Conservation (phyloP, 495 filamentous ascomycete genomes). For the Penicillium diatomitis region DNA sequence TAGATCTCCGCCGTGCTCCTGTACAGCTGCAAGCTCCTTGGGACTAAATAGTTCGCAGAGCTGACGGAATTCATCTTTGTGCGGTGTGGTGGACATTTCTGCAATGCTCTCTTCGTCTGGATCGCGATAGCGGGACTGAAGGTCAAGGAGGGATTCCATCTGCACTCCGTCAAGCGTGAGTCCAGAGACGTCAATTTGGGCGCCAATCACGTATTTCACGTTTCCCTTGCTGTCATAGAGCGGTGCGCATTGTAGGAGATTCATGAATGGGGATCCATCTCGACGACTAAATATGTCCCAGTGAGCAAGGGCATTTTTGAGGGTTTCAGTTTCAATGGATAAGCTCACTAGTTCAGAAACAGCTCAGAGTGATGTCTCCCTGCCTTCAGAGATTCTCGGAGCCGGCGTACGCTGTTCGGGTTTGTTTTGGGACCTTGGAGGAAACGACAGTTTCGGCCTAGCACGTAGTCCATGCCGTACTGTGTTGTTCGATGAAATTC, state of each 20-base stretch:
- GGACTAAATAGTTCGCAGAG: slow-evolving; percentile 49
- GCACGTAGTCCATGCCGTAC: slow-evolving; percentile 48
- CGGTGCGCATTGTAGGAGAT: slow-evolving; percentile 54
- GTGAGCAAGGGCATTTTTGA: background rate
- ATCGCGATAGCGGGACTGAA: slow-evolving; percentile 22
- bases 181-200: slow-evolving; percentile 50
- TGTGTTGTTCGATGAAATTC: slow-evolving; percentile 57
- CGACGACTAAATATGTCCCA: slow-evolving; percentile 30
- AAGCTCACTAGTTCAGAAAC: slow-evolving; percentile 56
- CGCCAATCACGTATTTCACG: slow-evolving; percentile 53
- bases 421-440: slow-evolving; percentile 51
- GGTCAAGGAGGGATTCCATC: slow-evolving; percentile 46
- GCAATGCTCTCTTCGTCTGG: slow-evolving; percentile 12
- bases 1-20: slow-evolving; percentile 24
- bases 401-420: slow-evolving; percentile 39
- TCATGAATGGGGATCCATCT: slow-evolving; percentile 58
- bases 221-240: slow-evolving; percentile 52
- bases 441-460: slow-evolving; percentile 56
- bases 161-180: slow-evolving; percentile 48
- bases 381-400: slow-evolving; percentile 44
- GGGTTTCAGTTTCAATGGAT: background rate
- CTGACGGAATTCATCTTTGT: slow-evolving; percentile 39
- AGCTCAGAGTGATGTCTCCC: slow-evolving; percentile 58
- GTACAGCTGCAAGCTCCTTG: slow-evolving; percentile 42
- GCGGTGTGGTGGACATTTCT: slow-evolving; percentile 4